Evolutionary conservation across 2,329 filamentous ascomycete genomes (phyloP).

Genomic region (Phaeosphaeria sp.): DNA sequence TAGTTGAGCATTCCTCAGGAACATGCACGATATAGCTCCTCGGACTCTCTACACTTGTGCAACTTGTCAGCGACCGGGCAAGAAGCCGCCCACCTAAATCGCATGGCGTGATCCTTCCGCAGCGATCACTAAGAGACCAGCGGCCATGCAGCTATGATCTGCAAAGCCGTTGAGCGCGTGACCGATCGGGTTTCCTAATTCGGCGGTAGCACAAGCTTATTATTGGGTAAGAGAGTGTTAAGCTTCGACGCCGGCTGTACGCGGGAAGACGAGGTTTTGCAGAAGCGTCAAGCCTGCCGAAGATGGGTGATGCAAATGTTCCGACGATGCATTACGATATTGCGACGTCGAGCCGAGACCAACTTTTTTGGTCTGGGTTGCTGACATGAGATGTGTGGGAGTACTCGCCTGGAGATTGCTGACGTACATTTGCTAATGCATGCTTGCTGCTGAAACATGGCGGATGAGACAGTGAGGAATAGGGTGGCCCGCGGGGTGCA

Average conservation of each 20-base stretch:
- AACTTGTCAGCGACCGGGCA: neutral
- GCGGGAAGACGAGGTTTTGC: conserved; percentile 27
- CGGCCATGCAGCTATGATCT: conserved; percentile 31
- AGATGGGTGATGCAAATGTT: conserved; percentile 14
- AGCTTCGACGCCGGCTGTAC: conserved; percentile 35
- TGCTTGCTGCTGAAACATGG: neutral
- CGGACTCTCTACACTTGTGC: neutral
- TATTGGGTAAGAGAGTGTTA: conserved; percentile 33
- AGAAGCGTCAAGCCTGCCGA: conserved; percentile 25
- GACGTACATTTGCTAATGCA: neutral
- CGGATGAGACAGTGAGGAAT: conserved; percentile 15
- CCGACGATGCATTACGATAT: conserved; percentile 7
- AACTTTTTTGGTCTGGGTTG: neutral
- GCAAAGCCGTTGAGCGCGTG: conserved; percentile 47
- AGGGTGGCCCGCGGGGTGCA: conserved; percentile 21
- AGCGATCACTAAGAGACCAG: conserved; percentile 12
- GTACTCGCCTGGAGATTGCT: neutral
- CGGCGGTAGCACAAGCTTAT: conserved; percentile 18
- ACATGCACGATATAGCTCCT: neutral
- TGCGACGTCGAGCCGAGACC: neutral
- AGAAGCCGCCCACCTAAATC: neutral
- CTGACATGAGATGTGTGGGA: neutral
- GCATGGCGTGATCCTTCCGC: conserved; percentile 24
- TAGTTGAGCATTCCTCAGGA: neutral
- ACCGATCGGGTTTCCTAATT: conserved; percentile 36